Percentiles rank a stretch among this genome's conserved stretches.
Evolutionary conservation across 2,329 filamentous ascomycete genomes (phyloP).

Genomic region (Rhinocladiella mackenziei): DNA sequence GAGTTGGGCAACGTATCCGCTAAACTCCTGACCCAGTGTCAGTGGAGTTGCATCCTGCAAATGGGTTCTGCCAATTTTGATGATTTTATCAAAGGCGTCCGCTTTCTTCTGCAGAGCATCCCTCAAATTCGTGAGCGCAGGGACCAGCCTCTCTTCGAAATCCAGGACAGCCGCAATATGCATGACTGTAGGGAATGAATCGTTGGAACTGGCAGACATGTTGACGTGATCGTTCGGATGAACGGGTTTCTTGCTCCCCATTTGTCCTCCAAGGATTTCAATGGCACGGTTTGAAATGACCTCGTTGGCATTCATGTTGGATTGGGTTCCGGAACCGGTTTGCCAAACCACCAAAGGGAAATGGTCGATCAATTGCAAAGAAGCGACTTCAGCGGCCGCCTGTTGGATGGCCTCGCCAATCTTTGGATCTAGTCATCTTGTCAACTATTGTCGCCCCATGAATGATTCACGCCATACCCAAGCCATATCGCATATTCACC

Average conservation of each 20-base stretch:
- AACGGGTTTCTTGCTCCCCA: slow-evolving; percentile 96
- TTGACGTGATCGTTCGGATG: slow-evolving; percentile 99
- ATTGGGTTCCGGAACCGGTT: slow-evolving; percentile 96
- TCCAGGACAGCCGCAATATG: slow-evolving; percentile 97
- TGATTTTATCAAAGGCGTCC: slow-evolving; percentile 85
- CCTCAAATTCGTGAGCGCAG: slow-evolving; percentile 75
- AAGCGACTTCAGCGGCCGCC: slow-evolving; percentile 87
- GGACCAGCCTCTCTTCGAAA: slow-evolving; percentile 79
- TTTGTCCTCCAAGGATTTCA: slow-evolving; percentile 88
- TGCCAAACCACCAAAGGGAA: slow-evolving; percentile 99
- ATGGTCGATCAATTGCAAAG: slow-evolving; percentile 90
- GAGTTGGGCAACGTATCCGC: slow-evolving; percentile 91
- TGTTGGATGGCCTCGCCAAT: slow-evolving; percentile 90
- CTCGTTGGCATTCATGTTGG: slow-evolving; percentile 99
- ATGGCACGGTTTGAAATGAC: slow-evolving; percentile 99
- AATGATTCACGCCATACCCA: slow-evolving; percentile 56
- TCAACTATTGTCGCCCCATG: too few species aligned
- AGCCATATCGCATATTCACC: slow-evolving; percentile 91
- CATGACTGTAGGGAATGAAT: slow-evolving; percentile 99
- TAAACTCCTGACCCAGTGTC: slow-evolving; percentile 95
- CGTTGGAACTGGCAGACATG: slow-evolving; percentile 97
- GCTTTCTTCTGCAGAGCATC: slow-evolving; percentile 83
- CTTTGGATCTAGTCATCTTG: slow-evolving; percentile 64
- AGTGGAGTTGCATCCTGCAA: slow-evolving; percentile 95
- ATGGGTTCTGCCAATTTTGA: slow-evolving; percentile 98